These are phyloP conservation scores for Basidiobolus meristosporus DNA, from an alignment of 371 early-diverging fungal species.

Conservation along the genomic window DNA sequence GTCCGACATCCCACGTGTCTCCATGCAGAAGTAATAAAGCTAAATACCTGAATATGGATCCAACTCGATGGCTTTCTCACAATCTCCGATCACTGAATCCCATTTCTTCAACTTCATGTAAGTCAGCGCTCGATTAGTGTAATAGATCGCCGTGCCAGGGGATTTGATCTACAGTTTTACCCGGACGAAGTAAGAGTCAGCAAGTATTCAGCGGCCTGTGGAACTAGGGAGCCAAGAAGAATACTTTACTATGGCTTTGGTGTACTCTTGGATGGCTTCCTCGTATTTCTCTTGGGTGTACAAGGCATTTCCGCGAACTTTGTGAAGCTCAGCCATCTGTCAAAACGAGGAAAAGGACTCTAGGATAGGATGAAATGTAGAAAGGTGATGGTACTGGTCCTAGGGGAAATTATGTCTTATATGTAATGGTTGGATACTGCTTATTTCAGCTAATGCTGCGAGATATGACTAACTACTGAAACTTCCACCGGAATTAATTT, in stretches of 20 bases:
- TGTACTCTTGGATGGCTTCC: slow-evolving; percentile 44
- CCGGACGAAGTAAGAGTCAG: background rate
- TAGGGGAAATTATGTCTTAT: too few relatives aligned
- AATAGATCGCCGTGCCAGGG: slow-evolving; percentile 30
- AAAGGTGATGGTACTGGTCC: too few relatives aligned
- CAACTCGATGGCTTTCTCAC: slow-evolving; percentile 35
- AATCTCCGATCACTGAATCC: slow-evolving; percentile 31
- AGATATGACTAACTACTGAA: too few relatives aligned
- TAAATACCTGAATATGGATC: too few relatives aligned
- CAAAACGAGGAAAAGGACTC: too few relatives aligned
- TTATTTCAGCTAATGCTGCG: too few relatives aligned
- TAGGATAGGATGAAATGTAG: too few relatives aligned
- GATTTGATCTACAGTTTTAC: slow-evolving; percentile 21
- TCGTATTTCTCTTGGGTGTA: slow-evolving; percentile 26
- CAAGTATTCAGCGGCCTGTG: background rate
- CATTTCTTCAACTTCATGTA: slow-evolving; percentile 36
- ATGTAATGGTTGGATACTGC: too few relatives aligned
- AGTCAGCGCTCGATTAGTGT: slow-evolving; percentile 55
- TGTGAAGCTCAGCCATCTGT: slow-evolving; percentile 15
- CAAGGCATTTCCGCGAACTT: slow-evolving; percentile 19
- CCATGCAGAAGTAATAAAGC: too few relatives aligned
- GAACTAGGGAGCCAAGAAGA: background rate
- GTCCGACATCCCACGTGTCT: too few relatives aligned
- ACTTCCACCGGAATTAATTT: too few relatives aligned
- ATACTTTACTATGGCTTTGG: slow-evolving; percentile 33